Percentiles rank a stretch among this genome's conserved stretches.
Evolutionary conservation across 805 yeast species (phyloP).

Genomic region (Yamadazyma sp.): DNA sequence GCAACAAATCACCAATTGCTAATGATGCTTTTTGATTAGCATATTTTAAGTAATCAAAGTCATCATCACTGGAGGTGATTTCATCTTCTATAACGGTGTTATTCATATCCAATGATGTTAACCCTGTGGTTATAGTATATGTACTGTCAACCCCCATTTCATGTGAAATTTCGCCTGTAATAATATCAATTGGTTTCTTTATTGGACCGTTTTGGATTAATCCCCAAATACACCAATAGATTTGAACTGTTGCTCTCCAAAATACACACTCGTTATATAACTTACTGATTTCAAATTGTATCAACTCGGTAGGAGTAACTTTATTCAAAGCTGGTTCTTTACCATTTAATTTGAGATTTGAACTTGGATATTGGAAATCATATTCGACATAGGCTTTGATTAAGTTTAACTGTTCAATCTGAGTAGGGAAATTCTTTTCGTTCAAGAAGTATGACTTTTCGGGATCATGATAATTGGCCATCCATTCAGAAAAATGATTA

Average conservation of each 20-base stretch:
- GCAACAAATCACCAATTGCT: conserved; percentile 70
- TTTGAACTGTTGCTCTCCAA: conserved; percentile 80
- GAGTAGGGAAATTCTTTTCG: conserved; percentile 59
- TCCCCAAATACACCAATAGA: conserved; percentile 92
- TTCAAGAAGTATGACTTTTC: conserved; percentile 50
- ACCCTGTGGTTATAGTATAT: conserved; percentile 46
- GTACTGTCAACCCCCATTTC: conserved; percentile 40
- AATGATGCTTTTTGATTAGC: conserved; percentile 70
- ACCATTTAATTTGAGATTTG: conserved; percentile 23
- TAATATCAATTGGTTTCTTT: conserved; percentile 10
- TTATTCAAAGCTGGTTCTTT: conserved; percentile 10
- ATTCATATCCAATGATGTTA: conserved; percentile 45
- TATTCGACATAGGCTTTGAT: conserved; percentile 76
- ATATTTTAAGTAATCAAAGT: conserved; percentile 76
- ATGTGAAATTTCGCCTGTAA: conserved; percentile 12
- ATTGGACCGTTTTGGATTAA: conserved; percentile 67
- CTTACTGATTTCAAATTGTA: conserved; percentile 43
- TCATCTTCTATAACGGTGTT: conserved; percentile 26
- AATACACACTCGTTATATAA: conserved; percentile 62
- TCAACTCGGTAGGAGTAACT: conserved; percentile 18
- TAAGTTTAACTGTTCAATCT: conserved; percentile 66
- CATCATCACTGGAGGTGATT: conserved; percentile 47
- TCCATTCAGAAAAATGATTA: conserved; percentile 96
- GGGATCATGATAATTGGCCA: conserved; percentile 82
- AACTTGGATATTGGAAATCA: conserved; percentile 37